Conservation (phyloP, 768 basidiomycete genomes). For the Mycena crocata region DNA sequence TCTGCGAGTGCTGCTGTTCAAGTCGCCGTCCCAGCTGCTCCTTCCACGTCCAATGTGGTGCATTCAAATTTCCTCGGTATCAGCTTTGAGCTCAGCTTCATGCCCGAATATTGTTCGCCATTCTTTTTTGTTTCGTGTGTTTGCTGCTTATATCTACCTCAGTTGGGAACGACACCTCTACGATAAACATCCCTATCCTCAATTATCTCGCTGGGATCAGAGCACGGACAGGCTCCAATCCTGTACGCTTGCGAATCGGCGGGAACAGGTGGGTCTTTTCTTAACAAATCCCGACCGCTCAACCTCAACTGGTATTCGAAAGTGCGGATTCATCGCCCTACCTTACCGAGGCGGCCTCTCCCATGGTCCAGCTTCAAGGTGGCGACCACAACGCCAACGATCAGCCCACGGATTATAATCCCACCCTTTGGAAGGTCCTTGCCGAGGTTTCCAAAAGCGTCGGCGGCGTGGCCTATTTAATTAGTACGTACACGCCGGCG, state of each 20-base stretch:
- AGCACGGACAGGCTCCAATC: slow-evolving; percentile 54
- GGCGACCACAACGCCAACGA: slow-evolving; percentile 53
- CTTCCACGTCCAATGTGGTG: slow-evolving; percentile 53
- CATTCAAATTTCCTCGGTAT: slow-evolving; percentile 71
- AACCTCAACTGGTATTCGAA: background rate
- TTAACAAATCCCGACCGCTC: background rate
- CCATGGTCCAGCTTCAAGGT: slow-evolving; percentile 54
- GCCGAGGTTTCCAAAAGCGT: slow-evolving; percentile 49
- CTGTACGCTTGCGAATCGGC: slow-evolving; percentile 62
- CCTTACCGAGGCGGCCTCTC: slow-evolving; percentile 50
- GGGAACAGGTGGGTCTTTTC: slow-evolving; percentile 48
- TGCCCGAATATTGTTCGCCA: slow-evolving; percentile 64
- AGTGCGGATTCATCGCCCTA: slow-evolving; percentile 57
- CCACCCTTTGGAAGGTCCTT: slow-evolving; percentile 60
- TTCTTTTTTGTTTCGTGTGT: background rate
- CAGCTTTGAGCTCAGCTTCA: slow-evolving; percentile 72
- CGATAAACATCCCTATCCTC: slow-evolving; percentile 64
- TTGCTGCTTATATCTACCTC: slow-evolving; percentile 1
- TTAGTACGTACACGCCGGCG: slow-evolving; percentile 42
- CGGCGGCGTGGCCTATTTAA: slow-evolving; percentile 42
- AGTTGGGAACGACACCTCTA: slow-evolving; percentile 65
- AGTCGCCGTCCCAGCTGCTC: slow-evolving; percentile 47
- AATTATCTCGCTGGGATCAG: slow-evolving; percentile 70
- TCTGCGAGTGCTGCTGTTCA: slow-evolving; percentile 40
- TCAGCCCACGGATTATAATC: slow-evolving; percentile 61